These are phyloP conservation scores for Coemansia sp. DNA, from an alignment of 192 early-diverging fungal genomes.

Conservation along the genomic window DNA sequence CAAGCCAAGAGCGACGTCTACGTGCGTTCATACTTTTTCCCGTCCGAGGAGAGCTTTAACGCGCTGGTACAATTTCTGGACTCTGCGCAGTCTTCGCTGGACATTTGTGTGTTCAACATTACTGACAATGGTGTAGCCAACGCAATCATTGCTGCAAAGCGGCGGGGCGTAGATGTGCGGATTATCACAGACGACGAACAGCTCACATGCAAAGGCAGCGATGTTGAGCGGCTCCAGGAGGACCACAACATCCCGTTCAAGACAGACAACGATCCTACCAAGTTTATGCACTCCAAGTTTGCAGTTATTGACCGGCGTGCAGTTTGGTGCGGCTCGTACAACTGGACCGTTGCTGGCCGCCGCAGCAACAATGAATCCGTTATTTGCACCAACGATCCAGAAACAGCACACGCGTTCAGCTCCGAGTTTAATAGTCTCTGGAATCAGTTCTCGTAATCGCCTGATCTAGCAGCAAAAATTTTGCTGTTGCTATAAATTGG, in stretches of 20 bases:
- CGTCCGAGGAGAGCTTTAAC: conserved; percentile 62
- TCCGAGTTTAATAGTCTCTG: conserved; percentile 66
- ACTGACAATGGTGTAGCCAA: conserved; percentile 72
- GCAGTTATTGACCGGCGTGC: conserved; percentile 60
- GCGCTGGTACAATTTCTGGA: conserved; percentile 57
- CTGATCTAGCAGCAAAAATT: conserved; percentile 10
- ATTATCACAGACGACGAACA: conserved; percentile 74
- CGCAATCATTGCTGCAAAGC: conserved; percentile 61
- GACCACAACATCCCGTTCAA: conserved; percentile 56
- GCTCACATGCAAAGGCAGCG: conserved; percentile 58
- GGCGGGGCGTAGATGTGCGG: conserved; percentile 59
- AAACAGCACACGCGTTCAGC: conserved; percentile 59
- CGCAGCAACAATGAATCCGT: conserved; percentile 69
- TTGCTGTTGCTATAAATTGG: conserved; percentile 4
- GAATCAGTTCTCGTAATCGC: conserved; percentile 51
- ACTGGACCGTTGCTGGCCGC: conserved; percentile 59
- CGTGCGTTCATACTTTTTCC: conserved; percentile 59
- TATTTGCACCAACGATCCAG: conserved; percentile 63
- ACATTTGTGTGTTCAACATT: conserved; percentile 73
- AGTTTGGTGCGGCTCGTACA: conserved; percentile 62
- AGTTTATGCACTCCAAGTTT: conserved; percentile 75
- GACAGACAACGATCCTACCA: conserved; percentile 46
- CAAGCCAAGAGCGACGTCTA: conserved; percentile 23
- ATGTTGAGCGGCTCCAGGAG: conserved; percentile 55
- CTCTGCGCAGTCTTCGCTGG: conserved; percentile 59